These are phyloP conservation scores for Fomes fomentarius DNA, from an alignment of 1,284 basidiomycete genomes.

Conservation along the genomic window DNA sequence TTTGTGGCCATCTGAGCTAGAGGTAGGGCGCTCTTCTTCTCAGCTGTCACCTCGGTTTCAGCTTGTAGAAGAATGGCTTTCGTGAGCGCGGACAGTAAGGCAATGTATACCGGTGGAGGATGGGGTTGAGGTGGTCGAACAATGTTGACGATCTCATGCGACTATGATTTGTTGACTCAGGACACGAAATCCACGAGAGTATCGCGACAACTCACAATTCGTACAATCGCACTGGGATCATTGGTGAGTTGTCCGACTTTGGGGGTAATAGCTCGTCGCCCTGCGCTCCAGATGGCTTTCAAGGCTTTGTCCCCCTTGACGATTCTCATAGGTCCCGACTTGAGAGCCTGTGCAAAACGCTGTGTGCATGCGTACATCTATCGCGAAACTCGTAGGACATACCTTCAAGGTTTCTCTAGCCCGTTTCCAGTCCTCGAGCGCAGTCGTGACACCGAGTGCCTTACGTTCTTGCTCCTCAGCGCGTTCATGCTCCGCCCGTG, in stretches of 20 bases:
- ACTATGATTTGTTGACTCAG: slow-evolving; percentile 42
- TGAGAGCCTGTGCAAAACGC: slow-evolving; percentile 57
- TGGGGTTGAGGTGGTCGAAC: slow-evolving; percentile 44
- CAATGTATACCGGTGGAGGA: slow-evolving; percentile 62
- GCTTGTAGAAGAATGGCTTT: slow-evolving; percentile 93
- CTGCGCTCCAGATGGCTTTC: slow-evolving; percentile 60
- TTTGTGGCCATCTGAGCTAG: slow-evolving; percentile 79
- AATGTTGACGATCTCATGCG: slow-evolving; percentile 64
- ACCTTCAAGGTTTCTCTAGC: slow-evolving; percentile 68
- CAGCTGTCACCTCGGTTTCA: slow-evolving; percentile 92
- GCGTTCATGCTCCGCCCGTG: slow-evolving; percentile 31
- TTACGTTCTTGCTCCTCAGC: slow-evolving; percentile 34
- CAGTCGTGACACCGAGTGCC: slow-evolving; percentile 51
- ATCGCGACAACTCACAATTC: slow-evolving; percentile 59
- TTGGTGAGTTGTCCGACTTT: slow-evolving; percentile 94
- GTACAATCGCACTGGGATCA: slow-evolving; percentile 67
- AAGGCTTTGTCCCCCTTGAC: slow-evolving; percentile 68
- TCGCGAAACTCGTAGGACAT: slow-evolving; percentile 22
- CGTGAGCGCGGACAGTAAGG: slow-evolving; percentile 84
- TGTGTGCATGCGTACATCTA: no score
- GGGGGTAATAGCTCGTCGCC: slow-evolving; percentile 86
- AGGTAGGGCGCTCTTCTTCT: slow-evolving; percentile 84
- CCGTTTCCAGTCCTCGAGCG: slow-evolving; percentile 69
- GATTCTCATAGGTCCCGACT: slow-evolving; percentile 70
- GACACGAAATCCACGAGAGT: slow-evolving; percentile 2